phyloP scores from a whole-genome alignment of 192 early-diverging fungal genomes.

The Endogone sp. region DNA sequence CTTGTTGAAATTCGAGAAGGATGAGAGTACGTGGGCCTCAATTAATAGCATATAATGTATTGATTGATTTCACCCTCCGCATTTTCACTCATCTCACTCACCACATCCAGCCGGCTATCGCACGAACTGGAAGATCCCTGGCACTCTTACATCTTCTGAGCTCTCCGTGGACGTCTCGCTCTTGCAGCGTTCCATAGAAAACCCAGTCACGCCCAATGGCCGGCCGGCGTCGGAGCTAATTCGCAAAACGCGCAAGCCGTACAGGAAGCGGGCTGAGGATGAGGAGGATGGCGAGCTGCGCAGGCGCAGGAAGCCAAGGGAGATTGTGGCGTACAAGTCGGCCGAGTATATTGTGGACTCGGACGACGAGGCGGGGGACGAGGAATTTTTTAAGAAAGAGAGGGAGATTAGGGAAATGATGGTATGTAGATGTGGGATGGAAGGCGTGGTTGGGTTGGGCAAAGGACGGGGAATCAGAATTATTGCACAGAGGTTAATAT shows the following conservation, averaged over 20 bases:
- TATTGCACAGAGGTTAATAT: not conserved
- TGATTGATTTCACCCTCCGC: too few relatives aligned
- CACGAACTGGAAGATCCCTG: slow-evolving; percentile 29
- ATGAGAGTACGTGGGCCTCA: slow-evolving; percentile 17
- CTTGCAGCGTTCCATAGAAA: slow-evolving; percentile 21
- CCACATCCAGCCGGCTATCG: not conserved
- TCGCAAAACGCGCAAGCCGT: not conserved
- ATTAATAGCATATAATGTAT: too few relatives aligned
- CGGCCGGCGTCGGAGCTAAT: not conserved
- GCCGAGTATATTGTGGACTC: not conserved
- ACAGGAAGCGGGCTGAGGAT: not conserved
- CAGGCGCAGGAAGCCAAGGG: not conserved
- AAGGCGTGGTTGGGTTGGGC: not conserved
- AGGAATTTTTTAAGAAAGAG: not conserved
- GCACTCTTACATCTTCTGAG: slow-evolving; percentile 27
- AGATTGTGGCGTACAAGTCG: not conserved
- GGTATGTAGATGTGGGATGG: not conserved
- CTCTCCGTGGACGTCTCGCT: slow-evolving; percentile 30
- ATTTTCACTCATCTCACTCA: not conserved
- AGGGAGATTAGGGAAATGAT: not conserved
- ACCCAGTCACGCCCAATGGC: slow-evolving; percentile 6
- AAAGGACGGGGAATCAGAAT: not conserved
- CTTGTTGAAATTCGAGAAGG: slow-evolving; percentile 27
- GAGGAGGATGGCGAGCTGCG: not conserved
- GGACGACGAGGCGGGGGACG: not conserved